Evolutionary conservation across 116 monocot species (phyloP), one percentile per base, ranked within the genome.

Genomic region (Trichopus zeylanicus): DNA sequence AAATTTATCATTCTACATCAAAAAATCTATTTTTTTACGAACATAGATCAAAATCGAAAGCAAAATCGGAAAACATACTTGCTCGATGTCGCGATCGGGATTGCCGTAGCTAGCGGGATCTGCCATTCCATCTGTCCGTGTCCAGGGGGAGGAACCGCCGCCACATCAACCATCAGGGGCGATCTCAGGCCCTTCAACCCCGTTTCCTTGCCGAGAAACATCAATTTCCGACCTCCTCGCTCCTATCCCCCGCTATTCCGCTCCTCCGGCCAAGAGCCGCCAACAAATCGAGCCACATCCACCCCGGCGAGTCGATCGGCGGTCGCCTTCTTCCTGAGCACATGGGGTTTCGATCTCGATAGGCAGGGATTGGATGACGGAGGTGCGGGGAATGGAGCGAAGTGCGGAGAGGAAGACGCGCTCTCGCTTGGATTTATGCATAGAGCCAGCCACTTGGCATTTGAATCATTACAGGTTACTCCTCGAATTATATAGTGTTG

Each of bases 91-190:
- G 62, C 67, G 72, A 53, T 78, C 77, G 32, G 67, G 67, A 54
- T 78, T 78, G 62, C 57, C 67, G 67, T 57, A 63, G 71, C 62
- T 78, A 72, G 51, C 8, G 33, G 51, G 73, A 77, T 71, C 72
- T 67, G 71, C 77, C 77, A 77, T 77, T 77, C 72, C 72, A 72
- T 78, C 67, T 71, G 77, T 67, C 25, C 56, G 63, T 18, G 21
- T 29, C 8, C 31, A 34, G 21, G 38, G 63, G 56, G 51, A 5
- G 57, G 1, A 29, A 18, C 23, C 56, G 56, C 53, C 12, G 24
- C 53, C 12, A 26, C 12, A 28, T 28, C 27, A 28, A 28, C 26
- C 53, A 26, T 28, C 53, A 28, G 25, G 27, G 26, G 12, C 26
- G 53, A 13, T 10, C 11, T 25, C 53, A 28, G 25, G 38, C 38